Base-by-base conservation (phyloP, 257 asterid genomes). In the Perilla frutescens region DNA sequence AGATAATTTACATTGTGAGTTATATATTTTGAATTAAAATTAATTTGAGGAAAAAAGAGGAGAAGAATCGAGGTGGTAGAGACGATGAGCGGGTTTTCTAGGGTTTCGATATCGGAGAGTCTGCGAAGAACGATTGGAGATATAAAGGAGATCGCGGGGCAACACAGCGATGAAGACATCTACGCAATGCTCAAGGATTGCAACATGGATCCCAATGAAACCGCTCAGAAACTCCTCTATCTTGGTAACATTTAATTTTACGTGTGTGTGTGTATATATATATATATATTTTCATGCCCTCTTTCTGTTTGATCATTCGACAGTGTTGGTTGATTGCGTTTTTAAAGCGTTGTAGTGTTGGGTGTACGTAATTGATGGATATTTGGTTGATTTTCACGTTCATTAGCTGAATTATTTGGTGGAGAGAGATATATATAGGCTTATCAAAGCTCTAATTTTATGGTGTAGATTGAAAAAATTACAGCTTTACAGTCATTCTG, bases 201-300 rank as follows among this genome's bases (percentile, higher is more conserved):
- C 77, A 78, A 80, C 68, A 88, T 88, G 94, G 91, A 88, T 81
- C 88, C 94, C 26, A 76, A 88, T 44, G 88, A 88, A 11, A 83
- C 91, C 14, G 88, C 84, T 67, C 89, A 86, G 44, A 84, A 76
- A 69, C 87, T 88, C 49, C 80, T 88, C 7, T 81, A 81, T 64
- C 75, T 88, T 11, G 94, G 94, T 88, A 73, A 51, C 12, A n/a
- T n/a, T n/a, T n/a, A n/a, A n/a, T n/a, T n/a, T n/a, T n/a, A n/a
- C n/a, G n/a, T n/a, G n/a, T n/a, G n/a, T n/a, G n/a, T n/a, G n/a
- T n/a, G n/a, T n/a, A n/a, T n/a, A n/a, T n/a, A n/a, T n/a, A n/a
- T n/a, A n/a, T n/a, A 12, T 13, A 13, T 48, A 7, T 37, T 6
- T 41, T 39, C 32, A 32, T 14, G 11, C 44, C 37, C 3, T 34